Evolutionary conservation across 768 basidiomycete species (phyloP).

Genomic region (Mycena haematopus): DNA sequence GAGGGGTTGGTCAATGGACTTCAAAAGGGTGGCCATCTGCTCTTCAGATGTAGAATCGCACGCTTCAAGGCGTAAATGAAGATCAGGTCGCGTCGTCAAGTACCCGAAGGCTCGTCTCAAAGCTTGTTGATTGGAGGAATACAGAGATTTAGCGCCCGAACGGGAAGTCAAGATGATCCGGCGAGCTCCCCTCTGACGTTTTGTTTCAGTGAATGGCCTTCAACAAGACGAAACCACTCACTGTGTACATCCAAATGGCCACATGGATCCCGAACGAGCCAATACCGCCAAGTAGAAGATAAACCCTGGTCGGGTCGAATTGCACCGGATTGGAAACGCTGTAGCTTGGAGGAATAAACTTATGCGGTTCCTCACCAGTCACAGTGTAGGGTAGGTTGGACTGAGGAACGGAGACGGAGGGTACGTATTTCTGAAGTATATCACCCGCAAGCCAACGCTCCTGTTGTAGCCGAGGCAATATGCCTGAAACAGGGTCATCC

Average conservation of each 20-base stretch:
- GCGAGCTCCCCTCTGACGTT: constrained; percentile 42
- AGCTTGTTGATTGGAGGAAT: background rate
- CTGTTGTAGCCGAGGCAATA: background rate
- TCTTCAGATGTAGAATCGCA: constrained; percentile 36
- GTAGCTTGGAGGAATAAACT: background rate
- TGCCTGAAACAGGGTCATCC: background rate
- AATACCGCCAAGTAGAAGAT: constrained; percentile 48
- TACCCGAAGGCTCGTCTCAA: constrained; percentile 33
- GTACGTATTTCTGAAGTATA: background rate
- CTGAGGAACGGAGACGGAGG: background rate
- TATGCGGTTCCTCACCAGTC: constrained; percentile 10
- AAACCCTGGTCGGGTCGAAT: constrained; percentile 33
- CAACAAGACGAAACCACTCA: constrained; percentile 24
- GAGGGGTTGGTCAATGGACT: constrained; percentile 32
- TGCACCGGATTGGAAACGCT: constrained; percentile 1
- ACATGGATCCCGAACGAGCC: constrained; percentile 45
- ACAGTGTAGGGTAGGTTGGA: background rate
- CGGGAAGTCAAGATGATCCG: constrained; percentile 46
- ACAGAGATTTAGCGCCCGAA: constrained; percentile 29
- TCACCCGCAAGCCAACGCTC: constrained; percentile 1
- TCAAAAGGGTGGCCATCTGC: constrained; percentile 32
- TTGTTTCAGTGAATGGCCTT: too few species aligned
- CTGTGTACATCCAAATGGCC: constrained; percentile 50
- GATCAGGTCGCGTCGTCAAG: constrained; percentile 35
- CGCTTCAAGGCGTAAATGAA: constrained; percentile 38